These are phyloP conservation scores for Amylostereum chailletii DNA, from an alignment of 1,284 basidiomycete genomes.

Conservation along the genomic window DNA sequence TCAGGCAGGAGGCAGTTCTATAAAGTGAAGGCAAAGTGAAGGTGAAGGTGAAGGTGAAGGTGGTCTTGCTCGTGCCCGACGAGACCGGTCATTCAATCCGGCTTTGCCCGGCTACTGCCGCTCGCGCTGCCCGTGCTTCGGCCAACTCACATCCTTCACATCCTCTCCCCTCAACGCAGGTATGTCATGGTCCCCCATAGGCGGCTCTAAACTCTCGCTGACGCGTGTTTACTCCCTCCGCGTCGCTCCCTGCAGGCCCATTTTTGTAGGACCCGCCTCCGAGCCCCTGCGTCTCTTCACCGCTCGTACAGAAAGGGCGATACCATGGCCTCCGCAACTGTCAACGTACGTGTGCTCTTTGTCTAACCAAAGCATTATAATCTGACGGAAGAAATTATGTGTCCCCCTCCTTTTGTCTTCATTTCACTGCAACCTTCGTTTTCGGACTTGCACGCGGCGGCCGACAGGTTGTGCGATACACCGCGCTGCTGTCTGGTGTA, in stretches of 20 bases:
- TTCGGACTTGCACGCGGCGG: conserved; percentile 1
- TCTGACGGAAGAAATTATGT: no score
- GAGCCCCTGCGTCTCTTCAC: neutral
- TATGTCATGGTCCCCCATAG: no score
- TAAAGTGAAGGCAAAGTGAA: no score
- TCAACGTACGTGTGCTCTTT: conserved; percentile 38
- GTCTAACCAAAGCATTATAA: no score
- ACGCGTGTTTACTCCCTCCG: neutral
- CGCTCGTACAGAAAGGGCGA: conserved; percentile 12
- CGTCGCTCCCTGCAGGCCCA: conserved; percentile 1
- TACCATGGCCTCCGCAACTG: conserved; percentile 53
- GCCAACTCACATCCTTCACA: conserved; percentile 4
- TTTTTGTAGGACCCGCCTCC: conserved; percentile 3
- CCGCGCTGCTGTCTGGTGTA: conserved; percentile 83
- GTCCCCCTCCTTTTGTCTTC: neutral
- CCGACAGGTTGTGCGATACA: conserved; percentile 87
- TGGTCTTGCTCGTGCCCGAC: no score
- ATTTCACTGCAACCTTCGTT: conserved; percentile 3
- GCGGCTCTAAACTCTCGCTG: neutral
- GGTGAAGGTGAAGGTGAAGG: no score
- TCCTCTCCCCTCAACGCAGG: neutral
- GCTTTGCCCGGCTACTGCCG: no score
- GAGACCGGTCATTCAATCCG: no score
- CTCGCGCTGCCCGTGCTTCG: no score
- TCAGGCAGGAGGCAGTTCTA: no score